These are phyloP conservation scores for Pseudohalonectria lignicola DNA, from an alignment of 2,329 filamentous ascomycete genomes.

Conservation along the genomic window DNA sequence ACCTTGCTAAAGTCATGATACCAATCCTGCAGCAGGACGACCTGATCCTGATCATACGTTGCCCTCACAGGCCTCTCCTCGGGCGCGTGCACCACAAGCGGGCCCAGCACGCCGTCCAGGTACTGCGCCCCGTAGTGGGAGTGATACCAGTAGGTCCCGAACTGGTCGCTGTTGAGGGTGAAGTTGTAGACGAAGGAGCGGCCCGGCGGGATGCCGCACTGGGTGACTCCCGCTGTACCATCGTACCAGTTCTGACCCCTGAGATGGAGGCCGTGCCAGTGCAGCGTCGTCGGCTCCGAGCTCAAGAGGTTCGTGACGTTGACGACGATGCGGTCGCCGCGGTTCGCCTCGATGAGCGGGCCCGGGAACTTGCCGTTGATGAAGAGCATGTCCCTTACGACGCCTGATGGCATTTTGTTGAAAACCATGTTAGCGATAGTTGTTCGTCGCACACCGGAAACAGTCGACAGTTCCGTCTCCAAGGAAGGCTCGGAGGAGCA, in stretches of 20 bases:
- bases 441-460: no score
- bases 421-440: no score
- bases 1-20: conserved; percentile 48
- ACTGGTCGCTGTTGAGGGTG: conserved; percentile 25
- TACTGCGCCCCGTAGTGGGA: conserved; percentile 50
- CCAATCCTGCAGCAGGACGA: conserved; percentile 62
- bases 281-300: conserved; percentile 4
- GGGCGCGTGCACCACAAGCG: conserved; percentile 53
- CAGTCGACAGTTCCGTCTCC: no score
- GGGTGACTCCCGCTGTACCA: conserved; percentile 34
- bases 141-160: conserved; percentile 40
- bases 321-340: conserved; percentile 59
- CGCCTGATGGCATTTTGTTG: no score
- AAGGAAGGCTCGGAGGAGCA: no score
- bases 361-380: conserved; percentile 68
- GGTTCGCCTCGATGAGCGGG: conserved; percentile 59
- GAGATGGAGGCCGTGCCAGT: conserved; percentile 8
- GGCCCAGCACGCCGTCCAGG: conserved; percentile 53
- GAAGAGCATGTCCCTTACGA: conserved; percentile 20
- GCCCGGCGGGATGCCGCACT: conserved; percentile 46
- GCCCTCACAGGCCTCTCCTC: conserved; percentile 36
- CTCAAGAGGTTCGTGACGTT: conserved; percentile 44
- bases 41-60: conserved; percentile 39
- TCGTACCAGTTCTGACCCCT: conserved; percentile 4
- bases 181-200: conserved; percentile 49